Evolutionary conservation across 2,329 filamentous ascomycete genomes (phyloP).

Genomic region (Iodosphaeria phyllophila): DNA sequence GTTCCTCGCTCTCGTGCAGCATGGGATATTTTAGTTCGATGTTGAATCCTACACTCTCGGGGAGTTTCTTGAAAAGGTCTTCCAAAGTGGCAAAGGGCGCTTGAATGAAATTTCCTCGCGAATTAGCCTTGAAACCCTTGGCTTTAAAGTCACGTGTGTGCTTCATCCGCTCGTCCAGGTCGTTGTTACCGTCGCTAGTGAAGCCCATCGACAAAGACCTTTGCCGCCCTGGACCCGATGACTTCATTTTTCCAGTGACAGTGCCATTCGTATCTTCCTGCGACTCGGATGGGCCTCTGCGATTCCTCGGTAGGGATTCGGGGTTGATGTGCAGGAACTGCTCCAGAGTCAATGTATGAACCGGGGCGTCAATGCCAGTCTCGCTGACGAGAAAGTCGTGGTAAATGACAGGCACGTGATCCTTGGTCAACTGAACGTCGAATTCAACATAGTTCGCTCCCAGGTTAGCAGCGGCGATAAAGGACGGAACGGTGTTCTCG

Average conservation of each 20-base stretch:
- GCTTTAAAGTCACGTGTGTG: conserved; percentile 89
- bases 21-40: conserved; percentile 99
- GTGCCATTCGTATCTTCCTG: conserved; percentile 10
- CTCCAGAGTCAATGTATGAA: conserved; percentile 85
- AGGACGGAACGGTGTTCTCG: conserved; percentile 89
- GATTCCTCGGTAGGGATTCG: conserved; percentile 25
- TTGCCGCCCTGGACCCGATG: conserved; percentile 17
- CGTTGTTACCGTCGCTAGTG: conserved; percentile 18
- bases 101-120: conserved; percentile 84
- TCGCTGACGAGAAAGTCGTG: conserved; percentile 97
- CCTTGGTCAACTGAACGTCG: conserved; percentile 96
- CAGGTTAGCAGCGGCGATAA: conserved; percentile 87
- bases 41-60: conserved; percentile 78
- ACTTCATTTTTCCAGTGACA: conserved; percentile 10
- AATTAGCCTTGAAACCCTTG: conserved; percentile 93
- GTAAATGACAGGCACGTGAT: conserved; percentile 94
- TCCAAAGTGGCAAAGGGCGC: conserved; percentile 89
- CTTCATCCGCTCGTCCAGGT: conserved; percentile 72
- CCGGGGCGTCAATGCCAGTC: conserved; percentile 89
- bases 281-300: conserved; percentile 6
- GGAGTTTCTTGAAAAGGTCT: conserved; percentile 75
- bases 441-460: conserved; percentile 61
- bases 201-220: conserved; percentile 38
- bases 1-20: conserved; percentile 85
- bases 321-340: conserved; percentile 83